phyloP scores from a whole-genome alignment of 169 alveolate genomes.

The Amoebophrya sp. region DNA sequence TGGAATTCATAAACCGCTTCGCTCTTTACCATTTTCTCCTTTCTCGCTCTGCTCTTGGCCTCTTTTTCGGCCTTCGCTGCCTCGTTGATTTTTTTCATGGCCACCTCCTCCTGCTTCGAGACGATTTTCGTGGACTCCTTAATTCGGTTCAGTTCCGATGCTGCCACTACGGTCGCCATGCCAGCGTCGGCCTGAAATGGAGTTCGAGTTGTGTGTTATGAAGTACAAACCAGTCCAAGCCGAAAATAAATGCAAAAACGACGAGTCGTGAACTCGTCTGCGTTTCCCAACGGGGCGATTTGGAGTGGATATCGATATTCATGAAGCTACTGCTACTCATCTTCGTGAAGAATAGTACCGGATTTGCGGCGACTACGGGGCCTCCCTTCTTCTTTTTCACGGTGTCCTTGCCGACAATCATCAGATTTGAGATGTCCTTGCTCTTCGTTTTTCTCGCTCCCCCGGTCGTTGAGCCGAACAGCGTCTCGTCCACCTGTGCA shows the following conservation, averaged over 20 bases:
- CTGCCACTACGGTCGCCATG: background rate
- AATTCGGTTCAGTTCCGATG: slow-evolving; percentile 8
- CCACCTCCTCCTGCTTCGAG: background rate
- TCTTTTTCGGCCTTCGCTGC: slow-evolving; percentile 18
- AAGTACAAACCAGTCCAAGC: no score
- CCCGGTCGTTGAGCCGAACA: slow-evolving; percentile 38
- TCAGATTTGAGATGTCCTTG: slow-evolving; percentile 19
- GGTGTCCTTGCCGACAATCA: slow-evolving; percentile 47
- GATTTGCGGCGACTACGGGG: no score
- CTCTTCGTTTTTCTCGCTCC: background rate
- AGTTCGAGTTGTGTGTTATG: no score
- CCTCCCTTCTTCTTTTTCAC: background rate
- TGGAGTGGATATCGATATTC: no score
- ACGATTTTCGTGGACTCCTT: background rate
- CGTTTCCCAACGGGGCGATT: no score
- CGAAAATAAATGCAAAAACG: no score
- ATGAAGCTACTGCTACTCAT: no score
- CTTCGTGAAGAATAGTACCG: no score
- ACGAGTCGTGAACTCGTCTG: no score
- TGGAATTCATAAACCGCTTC: no score
- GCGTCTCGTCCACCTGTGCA: slow-evolving; percentile 45
- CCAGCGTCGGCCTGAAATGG: background rate
- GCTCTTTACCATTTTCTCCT: slow-evolving; percentile 22
- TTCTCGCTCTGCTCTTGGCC: slow-evolving; percentile 11
- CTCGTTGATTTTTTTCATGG: background rate